Percentiles rank a stretch among this genome's conserved stretches.
Evolutionary conservation across 2,329 filamentous ascomycete species (phyloP).

Genomic region (Arthrobotrys sphaeroides): DNA sequence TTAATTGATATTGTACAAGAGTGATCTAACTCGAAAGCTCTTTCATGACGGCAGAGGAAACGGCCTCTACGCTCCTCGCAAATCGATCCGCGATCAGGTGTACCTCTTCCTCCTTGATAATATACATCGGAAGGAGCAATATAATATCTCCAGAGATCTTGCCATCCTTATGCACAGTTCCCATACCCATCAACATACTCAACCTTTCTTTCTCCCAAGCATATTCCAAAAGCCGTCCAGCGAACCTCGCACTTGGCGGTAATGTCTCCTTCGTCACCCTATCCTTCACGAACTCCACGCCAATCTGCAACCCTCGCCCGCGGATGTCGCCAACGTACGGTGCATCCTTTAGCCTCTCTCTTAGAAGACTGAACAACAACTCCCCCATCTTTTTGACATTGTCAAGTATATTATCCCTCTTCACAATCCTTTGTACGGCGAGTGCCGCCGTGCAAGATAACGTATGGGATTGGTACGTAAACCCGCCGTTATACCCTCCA

Average conservation of each 20-base stretch:
- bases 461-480: constrained; percentile 73
- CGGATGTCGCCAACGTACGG: constrained; percentile 70
- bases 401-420: constrained; percentile 68
- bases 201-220: constrained; percentile 46
- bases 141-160: constrained; percentile 35
- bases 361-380: constrained; percentile 64
- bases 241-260: constrained; percentile 18
- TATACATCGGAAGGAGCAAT: constrained; percentile 44
- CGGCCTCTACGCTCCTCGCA: constrained; percentile 26
- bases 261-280: constrained; percentile 66
- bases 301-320: constrained; percentile 70
- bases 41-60: constrained; percentile 13
- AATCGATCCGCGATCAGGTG: constrained; percentile 33
- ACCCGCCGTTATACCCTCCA: constrained; percentile 64
- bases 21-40: not conserved
- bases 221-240: constrained; percentile 26
- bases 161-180: constrained; percentile 31
- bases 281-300: constrained; percentile 67
- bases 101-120: constrained; percentile 39
- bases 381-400: constrained; percentile 69
- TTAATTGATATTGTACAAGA: too few species aligned
- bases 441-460: constrained; percentile 70
- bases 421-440: constrained; percentile 70
- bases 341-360: constrained; percentile 62
- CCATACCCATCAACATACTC: constrained; percentile 47